Base-by-base conservation (phyloP, 2,329 filamentous ascomycete species). In the Ascochyta koolunga region DNA sequence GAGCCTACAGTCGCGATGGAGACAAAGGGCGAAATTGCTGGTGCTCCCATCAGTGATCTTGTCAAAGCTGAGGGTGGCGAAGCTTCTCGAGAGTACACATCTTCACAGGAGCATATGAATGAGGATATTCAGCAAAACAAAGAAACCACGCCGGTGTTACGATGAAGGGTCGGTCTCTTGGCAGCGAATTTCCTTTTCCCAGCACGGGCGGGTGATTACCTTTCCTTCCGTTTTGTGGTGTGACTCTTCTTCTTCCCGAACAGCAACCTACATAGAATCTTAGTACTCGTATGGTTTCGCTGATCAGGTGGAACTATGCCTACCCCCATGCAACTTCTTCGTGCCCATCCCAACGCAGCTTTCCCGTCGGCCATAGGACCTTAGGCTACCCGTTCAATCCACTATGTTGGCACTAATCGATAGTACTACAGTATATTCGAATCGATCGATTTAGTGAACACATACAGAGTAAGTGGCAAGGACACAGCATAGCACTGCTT, bases 1-100 rank as follows among this genome's bases (percentile, higher is more conserved):
- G 69, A 77, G 69, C 49, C 60, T 13, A 73, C 70, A 5, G 54
- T 60, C 29, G 63, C 63, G 4, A 64, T 65, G 59, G 56, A 66
- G 32, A 64, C 56, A 2, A 72, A 72, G 52, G 60, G 59, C 3
- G 69, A 72, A 22, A 37, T 71, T 21, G 50, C 47, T 16, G 65
- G 62, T 15, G 59, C 55, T 32, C 60, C 61, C 2, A 43, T 66
- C 15, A 18, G 32, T 15, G 48, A 49, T 19, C 8, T 56, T 13
- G 37, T 37, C 5, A 42, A 37, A n/a, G 47, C 47, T 3, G 53
- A 56, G 27, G 29, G 47, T 2, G 53, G 53, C 5, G 24, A 33
- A 8, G 27, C 42, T 21, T 41, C 31, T 6, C 16, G 29, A 37
- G 46, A 32, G 38, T 56, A 56, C 24, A n/a, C 37, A 8, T 56